Evolutionary conservation across 2,329 filamentous ascomycete species (phyloP).

Genomic region (Cytospora paraplurivora): DNA sequence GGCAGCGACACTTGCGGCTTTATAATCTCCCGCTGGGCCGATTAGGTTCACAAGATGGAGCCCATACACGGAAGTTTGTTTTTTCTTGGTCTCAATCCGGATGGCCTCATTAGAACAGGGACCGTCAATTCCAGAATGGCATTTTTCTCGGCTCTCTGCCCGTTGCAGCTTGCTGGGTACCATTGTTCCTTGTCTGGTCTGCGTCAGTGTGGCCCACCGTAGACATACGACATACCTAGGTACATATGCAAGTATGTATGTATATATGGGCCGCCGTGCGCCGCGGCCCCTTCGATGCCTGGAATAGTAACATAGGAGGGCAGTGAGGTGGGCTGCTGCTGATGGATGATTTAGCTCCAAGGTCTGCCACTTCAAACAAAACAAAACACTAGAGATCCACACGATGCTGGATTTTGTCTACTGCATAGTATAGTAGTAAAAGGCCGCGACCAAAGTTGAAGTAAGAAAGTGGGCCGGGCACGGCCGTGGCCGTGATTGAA

Average conservation of each 20-base stretch:
- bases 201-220: no score
- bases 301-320: background rate
- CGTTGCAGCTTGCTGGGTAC: no score
- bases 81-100: background rate
- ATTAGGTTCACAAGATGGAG: no score
- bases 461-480: constrained; percentile 15
- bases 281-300: background rate
- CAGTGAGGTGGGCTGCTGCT: background rate
- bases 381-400: background rate
- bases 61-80: background rate
- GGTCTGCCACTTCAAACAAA: background rate
- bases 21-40: no score
- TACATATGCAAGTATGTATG: background rate
- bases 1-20: no score
- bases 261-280: background rate
- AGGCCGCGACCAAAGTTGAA: background rate
- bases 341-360: background rate
- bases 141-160: no score
- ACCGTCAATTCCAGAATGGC: no score
- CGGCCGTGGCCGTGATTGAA: constrained; percentile 23
- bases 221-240: background rate
- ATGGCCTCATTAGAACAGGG: no score
- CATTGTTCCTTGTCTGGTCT: no score
- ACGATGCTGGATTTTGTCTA: no score
- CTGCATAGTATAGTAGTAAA: no score